Base-by-base conservation (phyloP, 148 eudicot genomes). In the Cornus controversa region DNA sequence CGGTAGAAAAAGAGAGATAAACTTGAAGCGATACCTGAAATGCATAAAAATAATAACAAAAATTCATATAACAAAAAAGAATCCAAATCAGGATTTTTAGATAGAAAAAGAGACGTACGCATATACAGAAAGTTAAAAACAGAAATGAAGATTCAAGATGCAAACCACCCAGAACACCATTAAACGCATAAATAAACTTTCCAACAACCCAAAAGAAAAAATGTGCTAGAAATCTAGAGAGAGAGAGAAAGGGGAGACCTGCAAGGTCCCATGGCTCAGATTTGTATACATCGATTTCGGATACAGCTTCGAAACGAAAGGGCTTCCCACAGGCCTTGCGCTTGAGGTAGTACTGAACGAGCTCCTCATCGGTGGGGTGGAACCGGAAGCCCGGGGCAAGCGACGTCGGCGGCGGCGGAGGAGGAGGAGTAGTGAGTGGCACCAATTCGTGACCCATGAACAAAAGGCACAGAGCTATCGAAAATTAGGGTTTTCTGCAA, bases 331-430 rank as follows among this genome's bases (percentile, higher is more conserved):
- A 67, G 18, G 79, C 78, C 80, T 84, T 84, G 0, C 87, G 80
- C 78, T 76, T 81, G 31, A 85, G 82, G 71, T 85, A 85, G 23
- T 85, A 85, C 81, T 77, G 81, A 34, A 85, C 87, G 4, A 85
- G 78, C 65, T 85, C 87, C 70, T 85, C 84, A 27, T 84, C 87
- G 14, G 87, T 81, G 18, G 87, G 87, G 62, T 85, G 86, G 47
- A 84, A 84, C 16, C 87, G 77, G 42, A 85, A 85, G 15, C 87
- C 87, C 25, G 87, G 87, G 6, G 85, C 87, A 58, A 85, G 72
- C 6, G 85, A 75, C 67, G 85, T 82, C 78, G 60, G 10, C 14
- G 70, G 37, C 27, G 47, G 23, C n/a, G 62, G 27, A 6, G 63
- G 65, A 8, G 72, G 45, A 20, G 18, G 57, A 13, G 57, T 18